A percentile compares a stretch with the other conserved stretches of the same genome.
These are phyloP conservation scores for Globisporangium yorkense DNA, from an alignment of 352 stramenopile genomes.

Conservation along the genomic window DNA sequence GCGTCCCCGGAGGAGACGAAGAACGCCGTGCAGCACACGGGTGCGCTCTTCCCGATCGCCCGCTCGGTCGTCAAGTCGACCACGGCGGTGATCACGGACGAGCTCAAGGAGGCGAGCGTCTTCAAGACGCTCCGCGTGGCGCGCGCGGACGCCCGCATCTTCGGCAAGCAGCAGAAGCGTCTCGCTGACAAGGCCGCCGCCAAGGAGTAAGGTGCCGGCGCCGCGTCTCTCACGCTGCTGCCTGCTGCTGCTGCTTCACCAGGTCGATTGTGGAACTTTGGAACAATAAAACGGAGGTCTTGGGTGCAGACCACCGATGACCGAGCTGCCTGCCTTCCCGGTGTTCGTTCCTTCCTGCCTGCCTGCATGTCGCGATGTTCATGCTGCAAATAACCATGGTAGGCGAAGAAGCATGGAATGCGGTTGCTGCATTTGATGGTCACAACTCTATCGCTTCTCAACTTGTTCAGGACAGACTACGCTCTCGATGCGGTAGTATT, in stretches of 20 bases:
- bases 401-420: no score
- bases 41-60: constrained; percentile 71
- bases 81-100: constrained; percentile 76
- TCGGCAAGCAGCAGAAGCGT: constrained; percentile 88
- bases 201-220: constrained; percentile 53
- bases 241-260: constrained; percentile 9
- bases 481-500: neutral
- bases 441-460: no score
- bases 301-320: constrained; percentile 13
- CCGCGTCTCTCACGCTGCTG: neutral
- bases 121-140: constrained; percentile 82
- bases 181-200: constrained; percentile 81
- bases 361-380: no score
- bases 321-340: neutral
- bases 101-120: constrained; percentile 82
- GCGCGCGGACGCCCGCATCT: constrained; percentile 81
- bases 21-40: constrained; percentile 89
- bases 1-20: constrained; percentile 87
- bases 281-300: constrained; percentile 51
- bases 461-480: no score
- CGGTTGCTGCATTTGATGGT: no score
- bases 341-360: neutral
- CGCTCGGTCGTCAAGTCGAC: constrained; percentile 74
- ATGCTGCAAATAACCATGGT: no score
- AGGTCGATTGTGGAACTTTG: constrained; percentile 57